These are phyloP conservation scores for Populus tremula DNA, from an alignment of 345 rosid genomes.

Conservation along the genomic window DNA sequence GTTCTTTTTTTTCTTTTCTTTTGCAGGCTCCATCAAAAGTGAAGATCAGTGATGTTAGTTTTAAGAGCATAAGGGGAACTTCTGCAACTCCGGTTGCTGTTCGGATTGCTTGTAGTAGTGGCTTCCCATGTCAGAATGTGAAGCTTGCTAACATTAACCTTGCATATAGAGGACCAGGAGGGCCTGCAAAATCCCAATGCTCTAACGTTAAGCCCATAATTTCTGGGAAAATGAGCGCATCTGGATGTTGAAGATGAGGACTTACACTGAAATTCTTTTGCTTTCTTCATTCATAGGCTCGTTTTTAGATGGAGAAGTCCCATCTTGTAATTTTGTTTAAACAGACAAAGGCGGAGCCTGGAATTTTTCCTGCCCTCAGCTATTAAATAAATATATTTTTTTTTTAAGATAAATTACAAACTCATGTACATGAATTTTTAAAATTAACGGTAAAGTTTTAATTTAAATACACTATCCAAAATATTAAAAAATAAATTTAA, in stretches of 20 bases:
- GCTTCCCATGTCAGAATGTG: background rate
- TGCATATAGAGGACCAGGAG: background rate
- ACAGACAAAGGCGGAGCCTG: too few species aligned
- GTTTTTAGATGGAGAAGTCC: too few species aligned
- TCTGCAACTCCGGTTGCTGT: background rate
- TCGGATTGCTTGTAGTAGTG: background rate
- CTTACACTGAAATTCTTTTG: background rate
- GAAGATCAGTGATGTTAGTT: background rate
- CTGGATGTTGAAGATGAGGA: background rate
- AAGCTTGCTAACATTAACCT: background rate
- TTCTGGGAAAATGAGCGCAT: background rate
- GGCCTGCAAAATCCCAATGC: background rate
- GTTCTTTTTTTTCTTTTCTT: too few species aligned
- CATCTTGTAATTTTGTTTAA: too few species aligned
- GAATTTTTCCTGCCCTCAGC: too few species aligned
- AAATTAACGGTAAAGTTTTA: too few species aligned
- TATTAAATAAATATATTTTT: too few species aligned
- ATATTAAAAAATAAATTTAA: too few species aligned
- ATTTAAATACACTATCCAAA: too few species aligned
- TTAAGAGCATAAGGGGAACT: background rate
- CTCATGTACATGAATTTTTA: too few species aligned
- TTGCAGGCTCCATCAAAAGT: background rate
- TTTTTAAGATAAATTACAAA: too few species aligned
- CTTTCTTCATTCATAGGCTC: too few species aligned
- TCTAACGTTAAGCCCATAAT: background rate